Percentiles rank a stretch among this genome's conserved stretches.
These are phyloP conservation scores for Schizosaccharomyces lindneri DNA, from an alignment of 805 yeast genomes.

Conservation along the genomic window DNA sequence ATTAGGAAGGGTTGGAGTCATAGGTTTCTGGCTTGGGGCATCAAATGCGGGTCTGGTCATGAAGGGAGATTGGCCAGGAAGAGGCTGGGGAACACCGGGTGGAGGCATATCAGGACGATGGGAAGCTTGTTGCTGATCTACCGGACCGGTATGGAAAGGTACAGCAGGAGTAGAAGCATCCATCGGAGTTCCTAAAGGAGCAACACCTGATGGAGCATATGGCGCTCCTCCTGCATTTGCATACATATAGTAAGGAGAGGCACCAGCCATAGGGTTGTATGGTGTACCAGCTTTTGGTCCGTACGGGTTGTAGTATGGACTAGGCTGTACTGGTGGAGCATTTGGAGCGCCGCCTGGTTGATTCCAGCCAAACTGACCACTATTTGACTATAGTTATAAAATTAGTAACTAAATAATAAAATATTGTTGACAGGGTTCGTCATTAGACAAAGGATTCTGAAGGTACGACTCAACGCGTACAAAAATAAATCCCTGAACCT, in stretches of 20 bases:
- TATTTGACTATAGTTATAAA: not conserved
- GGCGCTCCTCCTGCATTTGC: constrained; percentile 2
- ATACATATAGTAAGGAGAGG: not conserved
- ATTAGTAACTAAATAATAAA: too few relatives aligned
- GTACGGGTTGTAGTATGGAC: not conserved
- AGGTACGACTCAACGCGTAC: too few relatives aligned
- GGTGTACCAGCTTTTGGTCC: not conserved
- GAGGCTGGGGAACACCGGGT: not conserved
- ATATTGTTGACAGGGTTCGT: too few relatives aligned
- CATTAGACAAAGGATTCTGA: too few relatives aligned
- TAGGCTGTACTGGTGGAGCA: not conserved
- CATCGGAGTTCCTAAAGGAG: constrained; percentile 3
- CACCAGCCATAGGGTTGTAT: not conserved
- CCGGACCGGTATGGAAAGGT: constrained; percentile 1
- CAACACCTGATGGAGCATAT: constrained; percentile 8
- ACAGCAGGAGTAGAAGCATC: not conserved
- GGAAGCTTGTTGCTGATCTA: not conserved
- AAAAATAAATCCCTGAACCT: too few relatives aligned
- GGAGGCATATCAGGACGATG: not conserved
- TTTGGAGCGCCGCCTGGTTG: not conserved
- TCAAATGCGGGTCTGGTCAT: not conserved
- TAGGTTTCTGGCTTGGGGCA: not conserved
- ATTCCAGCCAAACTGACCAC: not conserved
- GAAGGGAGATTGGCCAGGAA: not conserved
- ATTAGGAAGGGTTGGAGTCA: not conserved